Percentiles rank a stretch among this genome's conserved stretches.
phyloP scores from a whole-genome alignment of 116 monocot species.

The Trichopus zeylanicus region DNA sequence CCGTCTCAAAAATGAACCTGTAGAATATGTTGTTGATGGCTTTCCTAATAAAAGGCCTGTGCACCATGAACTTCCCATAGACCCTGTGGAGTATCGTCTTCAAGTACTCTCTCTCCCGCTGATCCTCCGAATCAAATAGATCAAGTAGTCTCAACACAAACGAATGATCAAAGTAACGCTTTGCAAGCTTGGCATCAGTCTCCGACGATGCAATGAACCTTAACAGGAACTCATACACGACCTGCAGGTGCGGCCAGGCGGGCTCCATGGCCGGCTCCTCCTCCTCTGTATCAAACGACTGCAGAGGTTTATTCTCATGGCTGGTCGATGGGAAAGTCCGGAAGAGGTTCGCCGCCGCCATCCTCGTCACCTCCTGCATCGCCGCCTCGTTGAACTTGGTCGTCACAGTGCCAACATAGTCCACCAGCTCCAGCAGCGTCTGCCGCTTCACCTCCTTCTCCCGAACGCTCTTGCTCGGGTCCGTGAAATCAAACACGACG shows the following conservation, averaged over 20 bases:
- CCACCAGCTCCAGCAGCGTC: conserved; percentile 41
- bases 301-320: conserved; percentile 2
- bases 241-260: conserved; percentile 43
- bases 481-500: conserved; percentile 42
- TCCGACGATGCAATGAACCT: conserved; percentile 31
- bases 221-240: conserved; percentile 44
- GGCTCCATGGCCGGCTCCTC: conserved; percentile 36
- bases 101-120: conserved; percentile 41
- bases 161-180: conserved; percentile 31
- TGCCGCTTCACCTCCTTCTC: conserved; percentile 53
- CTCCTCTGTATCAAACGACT: conserved; percentile 18
- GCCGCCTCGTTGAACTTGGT: conserved; percentile 26
- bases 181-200: conserved; percentile 41
- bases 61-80: conserved; percentile 48
- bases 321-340: conserved; percentile 22
- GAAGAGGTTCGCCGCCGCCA: conserved; percentile 37
- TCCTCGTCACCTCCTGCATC: conserved; percentile 30
- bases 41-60: conserved; percentile 39
- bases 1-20: conserved; percentile 41
- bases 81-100: conserved; percentile 48
- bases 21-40: conserved; percentile 48
- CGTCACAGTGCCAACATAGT: conserved; percentile 23
- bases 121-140: conserved; percentile 47
- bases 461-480: conserved; percentile 16
- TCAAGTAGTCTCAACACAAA: conserved; percentile 33